These are phyloP conservation scores for Debaryomyces maramus DNA, from an alignment of 805 yeast genomes.

Conservation along the genomic window DNA sequence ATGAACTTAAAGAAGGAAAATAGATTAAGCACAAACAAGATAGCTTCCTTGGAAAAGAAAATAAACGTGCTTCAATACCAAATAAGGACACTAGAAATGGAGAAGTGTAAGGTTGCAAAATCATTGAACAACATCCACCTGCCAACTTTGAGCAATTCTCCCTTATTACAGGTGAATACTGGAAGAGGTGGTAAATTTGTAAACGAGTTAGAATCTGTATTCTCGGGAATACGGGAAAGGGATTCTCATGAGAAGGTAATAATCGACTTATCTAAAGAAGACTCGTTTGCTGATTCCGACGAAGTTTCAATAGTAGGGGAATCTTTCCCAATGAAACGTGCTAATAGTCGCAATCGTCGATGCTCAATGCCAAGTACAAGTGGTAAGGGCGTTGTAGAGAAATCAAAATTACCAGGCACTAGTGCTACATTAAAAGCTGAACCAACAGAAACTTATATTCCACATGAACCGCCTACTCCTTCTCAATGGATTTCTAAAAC, in stretches of 20 bases:
- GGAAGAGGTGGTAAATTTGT: slow-evolving; percentile 10
- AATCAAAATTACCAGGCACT: too few relatives aligned
- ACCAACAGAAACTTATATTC: background rate
- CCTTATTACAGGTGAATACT: background rate
- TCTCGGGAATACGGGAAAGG: slow-evolving; percentile 8
- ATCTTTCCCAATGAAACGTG: too few relatives aligned
- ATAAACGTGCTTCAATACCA: slow-evolving; percentile 25
- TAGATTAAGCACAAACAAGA: slow-evolving; percentile 18
- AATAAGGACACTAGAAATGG: slow-evolving; percentile 20
- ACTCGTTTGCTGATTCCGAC: background rate
- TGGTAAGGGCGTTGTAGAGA: too few relatives aligned
- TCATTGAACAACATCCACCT: slow-evolving; percentile 5
- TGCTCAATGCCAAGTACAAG: too few relatives aligned
- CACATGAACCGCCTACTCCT: background rate
- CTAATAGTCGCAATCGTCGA: too few relatives aligned
- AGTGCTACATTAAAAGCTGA: background rate
- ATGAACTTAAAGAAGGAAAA: slow-evolving; percentile 23
- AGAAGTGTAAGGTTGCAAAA: slow-evolving; percentile 7
- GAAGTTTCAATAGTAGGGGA: background rate
- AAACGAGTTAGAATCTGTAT: slow-evolving; percentile 15
- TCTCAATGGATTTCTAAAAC: background rate
- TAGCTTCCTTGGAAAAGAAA: slow-evolving; percentile 25
- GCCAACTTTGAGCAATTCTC: slow-evolving; percentile 5
- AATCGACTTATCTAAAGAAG: too few relatives aligned
- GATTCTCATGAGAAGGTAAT: too few relatives aligned